These are phyloP conservation scores for Bidens hawaiensis DNA, from an alignment of 140 eudicot genomes.

Conservation along the genomic window DNA sequence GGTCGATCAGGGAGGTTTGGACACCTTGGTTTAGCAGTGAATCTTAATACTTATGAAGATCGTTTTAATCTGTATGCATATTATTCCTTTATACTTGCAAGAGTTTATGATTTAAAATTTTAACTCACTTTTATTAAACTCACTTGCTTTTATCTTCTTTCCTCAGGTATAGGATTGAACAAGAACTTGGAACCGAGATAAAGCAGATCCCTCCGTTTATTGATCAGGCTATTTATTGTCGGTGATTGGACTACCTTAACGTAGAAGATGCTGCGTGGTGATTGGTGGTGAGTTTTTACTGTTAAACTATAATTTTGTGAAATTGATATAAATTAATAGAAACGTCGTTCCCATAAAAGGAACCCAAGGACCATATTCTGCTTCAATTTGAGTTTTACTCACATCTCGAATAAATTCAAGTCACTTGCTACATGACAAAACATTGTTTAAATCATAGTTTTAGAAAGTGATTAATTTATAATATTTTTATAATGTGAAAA, in stretches of 20 bases:
- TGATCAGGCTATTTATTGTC: conserved; percentile 86
- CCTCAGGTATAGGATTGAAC: conserved; percentile 87
- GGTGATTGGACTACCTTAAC: conserved; percentile 26
- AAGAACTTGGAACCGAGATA: conserved; percentile 89
- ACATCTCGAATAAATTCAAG: no score
- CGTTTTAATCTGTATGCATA: conserved; percentile 79
- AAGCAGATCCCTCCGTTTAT: conserved; percentile 89
- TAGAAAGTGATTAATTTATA: no score
- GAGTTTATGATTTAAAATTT: background rate
- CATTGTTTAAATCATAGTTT: background rate
- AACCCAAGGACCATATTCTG: no score
- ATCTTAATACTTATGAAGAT: conserved; percentile 85
- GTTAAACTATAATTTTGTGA: background rate
- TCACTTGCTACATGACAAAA: background rate
- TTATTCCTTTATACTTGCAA: conserved; percentile 1
- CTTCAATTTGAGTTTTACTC: no score
- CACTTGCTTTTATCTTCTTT: background rate
- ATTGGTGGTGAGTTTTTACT: conserved; percentile 23
- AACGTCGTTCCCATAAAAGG: no score
- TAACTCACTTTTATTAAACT: background rate
- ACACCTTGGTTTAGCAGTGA: conserved; percentile 95
- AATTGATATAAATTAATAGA: no score
- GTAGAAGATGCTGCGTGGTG: conserved; percentile 9
- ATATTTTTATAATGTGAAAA: background rate
- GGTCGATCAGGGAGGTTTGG: conserved; percentile 98